A percentile compares a stretch with the other conserved stretches of the same genome.
phyloP scores from a whole-genome alignment of 106 monocot genomes.

The Allium sativum region DNA sequence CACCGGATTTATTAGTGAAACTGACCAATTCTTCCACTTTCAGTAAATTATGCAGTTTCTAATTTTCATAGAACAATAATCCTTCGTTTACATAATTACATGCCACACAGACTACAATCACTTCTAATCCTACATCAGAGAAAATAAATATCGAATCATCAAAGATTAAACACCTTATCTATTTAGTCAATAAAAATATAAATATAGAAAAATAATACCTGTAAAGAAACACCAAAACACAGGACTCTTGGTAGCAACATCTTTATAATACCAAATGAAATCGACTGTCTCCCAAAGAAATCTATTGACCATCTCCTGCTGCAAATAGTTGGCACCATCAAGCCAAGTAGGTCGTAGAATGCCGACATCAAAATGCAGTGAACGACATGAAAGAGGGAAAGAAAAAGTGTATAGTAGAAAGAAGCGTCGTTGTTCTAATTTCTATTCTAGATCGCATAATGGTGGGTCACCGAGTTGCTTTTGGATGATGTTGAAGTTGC shows the following conservation, averaged over 20 bases:
- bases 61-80: no score
- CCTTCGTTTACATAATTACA: no score
- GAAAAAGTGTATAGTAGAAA: conserved; percentile 35
- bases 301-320: conserved; percentile 28
- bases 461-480: conserved; percentile 40
- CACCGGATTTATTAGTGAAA: no score
- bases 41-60: no score
- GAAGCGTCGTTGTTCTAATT: conserved; percentile 87
- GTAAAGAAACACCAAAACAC: conserved; percentile 86
- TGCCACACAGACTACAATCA: no score
- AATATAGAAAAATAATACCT: no score
- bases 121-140: no score
- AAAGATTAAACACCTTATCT: no score
- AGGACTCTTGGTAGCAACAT: conserved; percentile 52
- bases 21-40: no score
- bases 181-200: no score
- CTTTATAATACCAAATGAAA: conserved; percentile 81
- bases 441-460: conserved; percentile 69
- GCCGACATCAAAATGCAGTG: conserved; percentile 42
- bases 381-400: conserved; percentile 11
- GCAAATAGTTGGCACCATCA: conserved; percentile 53
- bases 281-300: conserved; percentile 81
- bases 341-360: conserved; percentile 76
- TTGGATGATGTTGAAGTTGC: conserved; percentile 72
- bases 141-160: no score